Base-by-base conservation (phyloP, 495 filamentous ascomycete genomes). In the Tuber magnatum region DNA sequence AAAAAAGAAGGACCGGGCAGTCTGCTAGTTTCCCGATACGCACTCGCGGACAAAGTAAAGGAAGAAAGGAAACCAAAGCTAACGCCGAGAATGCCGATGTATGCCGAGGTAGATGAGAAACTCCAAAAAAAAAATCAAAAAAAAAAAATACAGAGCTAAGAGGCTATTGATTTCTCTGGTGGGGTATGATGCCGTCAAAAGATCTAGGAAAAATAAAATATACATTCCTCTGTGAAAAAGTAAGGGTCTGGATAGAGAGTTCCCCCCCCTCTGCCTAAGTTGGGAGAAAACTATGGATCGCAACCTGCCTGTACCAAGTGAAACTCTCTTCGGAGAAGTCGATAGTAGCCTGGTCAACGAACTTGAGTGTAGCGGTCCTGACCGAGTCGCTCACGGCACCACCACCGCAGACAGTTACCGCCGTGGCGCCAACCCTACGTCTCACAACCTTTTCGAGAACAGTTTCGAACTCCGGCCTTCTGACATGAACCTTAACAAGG, bases 281-380 rank as follows among this genome's bases (percentile, higher is more conserved):
- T 16, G 12, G 28, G 56, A 18, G 3, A 48, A 44, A 3, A 12
- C 28, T 28, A 18, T 32, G n/a, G 56, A 3, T 65, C 56, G 28
- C 12, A 32, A 65, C 28, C 75, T 42, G 75, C 77, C 43, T 78
- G 51, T 75, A 97, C 94, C 94, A 97, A 3, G 92, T 91, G 84
- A 97, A 97, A 73, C 88, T 90, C 84, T 98, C 93, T 84, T 97
- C 93, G 48, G 93, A 85, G 79, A 94, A 94, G 80, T 96, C 92
- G 32, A 97, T 86, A 73, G 89, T 90, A 48, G 87, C 86, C 65
- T 81, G 74, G 68, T 86, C 86, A 81, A 94, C 89, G 78, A 90
- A 85, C 75, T 86, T 87, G 68, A 94, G 86, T 68, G 92, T 90
- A 22, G 92, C 91, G 22, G 86, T 85, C 70, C 95, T 86, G 9